Evolutionary conservation across 139 green algal species (phyloP).

Genomic region (Coelastrella sp.): DNA sequence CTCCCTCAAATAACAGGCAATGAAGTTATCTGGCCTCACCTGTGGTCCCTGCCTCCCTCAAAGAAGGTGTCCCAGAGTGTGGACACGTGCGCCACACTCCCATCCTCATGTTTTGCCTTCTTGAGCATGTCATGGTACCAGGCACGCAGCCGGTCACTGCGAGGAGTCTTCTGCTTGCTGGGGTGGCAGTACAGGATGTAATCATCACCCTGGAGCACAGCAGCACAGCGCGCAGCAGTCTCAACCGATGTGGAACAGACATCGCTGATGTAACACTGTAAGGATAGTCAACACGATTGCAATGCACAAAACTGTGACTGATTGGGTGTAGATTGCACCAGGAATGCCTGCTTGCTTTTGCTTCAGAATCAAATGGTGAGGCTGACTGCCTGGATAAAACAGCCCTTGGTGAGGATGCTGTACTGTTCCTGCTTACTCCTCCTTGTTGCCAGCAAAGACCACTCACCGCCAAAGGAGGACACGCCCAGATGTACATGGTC

Average conservation of each 20-base stretch:
- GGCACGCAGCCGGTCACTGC: slow-evolving; percentile 86
- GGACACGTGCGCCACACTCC: slow-evolving; percentile 82
- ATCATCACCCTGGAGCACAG: slow-evolving; percentile 90
- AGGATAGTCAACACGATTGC: background rate
- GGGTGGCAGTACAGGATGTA: slow-evolving; percentile 99
- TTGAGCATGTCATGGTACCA: slow-evolving; percentile 96
- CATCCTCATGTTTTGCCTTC: slow-evolving; percentile 63
- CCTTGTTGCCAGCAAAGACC: background rate
- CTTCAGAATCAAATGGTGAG: no score
- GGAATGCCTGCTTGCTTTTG: no score
- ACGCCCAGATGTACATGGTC: slow-evolving; percentile 99
- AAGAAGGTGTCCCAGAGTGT: slow-evolving; percentile 98
- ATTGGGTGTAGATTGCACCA: no score
- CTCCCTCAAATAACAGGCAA: background rate
- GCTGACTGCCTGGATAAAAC: no score
- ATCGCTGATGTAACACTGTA: background rate
- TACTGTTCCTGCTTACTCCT: background rate
- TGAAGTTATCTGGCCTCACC: slow-evolving; percentile 9
- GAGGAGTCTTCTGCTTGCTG: slow-evolving; percentile 93
- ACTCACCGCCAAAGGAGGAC: slow-evolving; percentile 90
- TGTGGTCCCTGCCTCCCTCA: slow-evolving; percentile 82
- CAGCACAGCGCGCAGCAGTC: background rate
- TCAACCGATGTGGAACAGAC: background rate
- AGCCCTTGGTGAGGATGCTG: background rate
- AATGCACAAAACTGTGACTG: no score